Evolutionary conservation across 306 rosid genomes (phyloP).

Genomic region (Dryas alaskensis): DNA sequence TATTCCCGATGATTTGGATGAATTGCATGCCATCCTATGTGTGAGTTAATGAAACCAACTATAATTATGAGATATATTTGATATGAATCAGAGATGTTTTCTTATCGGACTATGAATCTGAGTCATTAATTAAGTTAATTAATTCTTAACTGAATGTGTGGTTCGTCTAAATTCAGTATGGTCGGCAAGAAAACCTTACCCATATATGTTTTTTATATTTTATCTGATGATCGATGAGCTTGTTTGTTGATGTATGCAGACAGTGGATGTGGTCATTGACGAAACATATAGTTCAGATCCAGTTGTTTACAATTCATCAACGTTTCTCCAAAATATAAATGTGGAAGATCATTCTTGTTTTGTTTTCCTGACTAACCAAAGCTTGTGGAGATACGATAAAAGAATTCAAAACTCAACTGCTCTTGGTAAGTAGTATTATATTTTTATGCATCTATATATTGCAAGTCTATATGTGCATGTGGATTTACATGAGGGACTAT

Average conservation of each 20-base stretch:
- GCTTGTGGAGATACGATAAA: constrained; percentile 87
- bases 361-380: constrained; percentile 70
- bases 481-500: no score
- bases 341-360: constrained; percentile 88
- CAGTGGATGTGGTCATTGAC: constrained; percentile 82
- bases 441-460: no score
- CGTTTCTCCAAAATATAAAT: constrained; percentile 58
- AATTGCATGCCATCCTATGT: constrained; percentile 81
- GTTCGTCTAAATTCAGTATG: no score
- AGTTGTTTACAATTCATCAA: constrained; percentile 49
- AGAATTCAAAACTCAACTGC: constrained; percentile 45
- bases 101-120: no score
- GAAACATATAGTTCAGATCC: constrained; percentile 67
- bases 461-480: no score
- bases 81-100: no score
- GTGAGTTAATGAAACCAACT: constrained; percentile 41
- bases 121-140: no score
- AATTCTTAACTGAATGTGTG: no score
- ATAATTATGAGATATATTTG: no score
- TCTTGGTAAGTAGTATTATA: constrained; percentile 45
- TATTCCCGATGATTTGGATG: constrained; percentile 80
- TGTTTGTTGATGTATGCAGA: constrained; percentile 42
- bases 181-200: no score
- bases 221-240: no score
- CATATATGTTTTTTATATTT: no score